Evolutionary conservation across 1,284 basidiomycete species (phyloP), one percentile per base, ranked within the genome.

Genomic region (Bjerkandera adusta): DNA sequence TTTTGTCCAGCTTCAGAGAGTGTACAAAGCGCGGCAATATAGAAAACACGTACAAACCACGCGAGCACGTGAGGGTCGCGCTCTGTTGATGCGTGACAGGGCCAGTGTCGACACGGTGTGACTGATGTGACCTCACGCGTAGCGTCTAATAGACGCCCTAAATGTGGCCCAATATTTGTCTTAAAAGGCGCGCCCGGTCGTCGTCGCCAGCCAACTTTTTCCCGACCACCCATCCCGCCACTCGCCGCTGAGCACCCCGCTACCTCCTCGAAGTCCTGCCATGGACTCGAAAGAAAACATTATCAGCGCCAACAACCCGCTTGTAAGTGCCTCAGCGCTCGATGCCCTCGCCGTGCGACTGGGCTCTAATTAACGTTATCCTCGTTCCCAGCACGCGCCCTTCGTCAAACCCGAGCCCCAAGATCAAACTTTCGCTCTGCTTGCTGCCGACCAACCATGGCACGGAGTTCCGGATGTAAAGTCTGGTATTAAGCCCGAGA

Each of bases 351-450:
- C 21, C 12, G 8, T 24, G 12, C 20, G 6, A 29, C 25, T 29
- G 18, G n/a, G 6, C 12, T 15, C 26, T 32, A 15, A 37, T 46
- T 12, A 18, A 21, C 24, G 29, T n/a, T 33, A 16, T 38, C 38
- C 34, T 37, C 45, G 20, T 41, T 38, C 33, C 47, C 39, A 59
- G 57, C 47, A 40, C 32, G 47, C 40, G 32, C 49, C 45, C 34
- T 54, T 53, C 29, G 61, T 76, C 40, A 77, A 77, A 51, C 58
- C 67, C 20, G 75, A 76, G 49, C 73, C 70, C 4, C 59, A 61
- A 45, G 72, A 74, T 7, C 26, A 32, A 34, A 50, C 49, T 22
- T 56, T 53, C 12, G 53, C 60, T 11, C 64, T 62, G 37, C 55
- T 63, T 10, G 48, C 53, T 8, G 50, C 40, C 16, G 62, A 61